Percentiles rank a stretch among this genome's conserved stretches.
Conservation (phyloP, 768 basidiomycete species). For the Trametes coccinea region DNA sequence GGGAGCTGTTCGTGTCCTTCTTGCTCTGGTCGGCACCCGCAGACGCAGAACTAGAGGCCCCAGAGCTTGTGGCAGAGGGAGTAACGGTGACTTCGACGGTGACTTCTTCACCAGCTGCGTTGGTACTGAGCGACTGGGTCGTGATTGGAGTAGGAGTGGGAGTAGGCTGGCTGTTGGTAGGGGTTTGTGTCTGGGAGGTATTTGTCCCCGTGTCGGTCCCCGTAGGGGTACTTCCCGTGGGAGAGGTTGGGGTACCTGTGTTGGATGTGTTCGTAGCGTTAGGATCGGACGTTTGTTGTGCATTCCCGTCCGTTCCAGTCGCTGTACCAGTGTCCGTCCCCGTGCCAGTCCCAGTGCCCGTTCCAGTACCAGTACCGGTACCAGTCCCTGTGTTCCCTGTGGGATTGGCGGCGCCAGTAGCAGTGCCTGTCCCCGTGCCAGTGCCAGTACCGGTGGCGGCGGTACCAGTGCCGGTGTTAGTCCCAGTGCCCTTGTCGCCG, state of each 20-base stretch:
- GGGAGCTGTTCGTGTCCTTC: slow-evolving; percentile 23
- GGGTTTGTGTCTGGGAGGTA: not conserved
- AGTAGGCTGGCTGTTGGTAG: slow-evolving; percentile 5
- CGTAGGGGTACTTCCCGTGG: not conserved
- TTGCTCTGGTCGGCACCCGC: slow-evolving; percentile 28
- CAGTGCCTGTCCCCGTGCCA: not conserved
- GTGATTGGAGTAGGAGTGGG: slow-evolving; percentile 10
- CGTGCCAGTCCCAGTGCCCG: not conserved
- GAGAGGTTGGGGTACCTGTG: not conserved
- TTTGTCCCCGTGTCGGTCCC: not conserved
- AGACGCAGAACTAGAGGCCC: slow-evolving; percentile 30
- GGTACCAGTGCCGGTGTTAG: not conserved
- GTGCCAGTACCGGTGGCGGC: not conserved
- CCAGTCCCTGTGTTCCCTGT: not conserved
- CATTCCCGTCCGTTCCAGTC: not conserved
- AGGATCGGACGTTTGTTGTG: not conserved
- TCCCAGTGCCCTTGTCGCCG: not conserved
- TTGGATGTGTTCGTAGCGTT: not conserved
- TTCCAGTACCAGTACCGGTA: slow-evolving; percentile 1
- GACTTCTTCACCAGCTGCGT: slow-evolving; percentile 32
- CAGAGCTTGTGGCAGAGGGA: slow-evolving; percentile 21
- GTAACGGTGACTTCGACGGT: slow-evolving; percentile 29
- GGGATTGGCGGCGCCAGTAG: not conserved
- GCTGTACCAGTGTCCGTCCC: not conserved
- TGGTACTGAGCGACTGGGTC: slow-evolving; percentile 29